These are phyloP conservation scores for Pseudomassariella vexata DNA, from an alignment of 2,329 filamentous ascomycete species.

Conservation along the genomic window DNA sequence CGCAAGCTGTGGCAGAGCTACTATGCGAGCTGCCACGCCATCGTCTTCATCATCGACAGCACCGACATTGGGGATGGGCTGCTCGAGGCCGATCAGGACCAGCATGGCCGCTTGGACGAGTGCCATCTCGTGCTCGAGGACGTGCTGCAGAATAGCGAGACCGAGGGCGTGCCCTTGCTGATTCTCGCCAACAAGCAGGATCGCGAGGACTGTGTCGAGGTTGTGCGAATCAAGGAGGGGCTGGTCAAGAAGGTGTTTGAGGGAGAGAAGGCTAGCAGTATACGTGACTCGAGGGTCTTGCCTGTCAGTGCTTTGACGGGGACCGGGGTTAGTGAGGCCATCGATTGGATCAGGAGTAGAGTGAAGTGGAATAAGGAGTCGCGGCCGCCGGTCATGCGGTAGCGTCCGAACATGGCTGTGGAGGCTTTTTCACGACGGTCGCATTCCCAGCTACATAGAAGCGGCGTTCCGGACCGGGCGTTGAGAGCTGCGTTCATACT, in stretches of 20 bases:
- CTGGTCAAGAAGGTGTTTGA: conserved; percentile 94
- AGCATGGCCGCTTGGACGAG: conserved; percentile 69
- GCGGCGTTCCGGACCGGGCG: conserved; percentile 3
- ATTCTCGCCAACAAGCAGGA: conserved; percentile 98
- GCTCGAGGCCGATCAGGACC: conserved; percentile 37
- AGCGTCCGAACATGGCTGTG: conserved; percentile 4
- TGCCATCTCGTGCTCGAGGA: conserved; percentile 85
- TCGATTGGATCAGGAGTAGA: conserved; percentile 91
- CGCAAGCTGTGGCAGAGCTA: conserved; percentile 94
- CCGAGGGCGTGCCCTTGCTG: conserved; percentile 84
- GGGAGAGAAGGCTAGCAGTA: conserved; percentile 78
- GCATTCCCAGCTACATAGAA: conserved; percentile 5
- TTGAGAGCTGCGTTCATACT: too few relatives aligned
- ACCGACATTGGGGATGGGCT: conserved; percentile 85
- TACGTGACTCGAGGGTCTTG: conserved; percentile 85
- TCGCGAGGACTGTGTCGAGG: conserved; percentile 93
- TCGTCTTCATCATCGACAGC: conserved; percentile 96
- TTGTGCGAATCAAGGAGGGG: conserved; percentile 94
- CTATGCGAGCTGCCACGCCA: conserved; percentile 89
- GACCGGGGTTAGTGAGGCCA: conserved; percentile 83
- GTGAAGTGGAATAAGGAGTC: conserved; percentile 97
- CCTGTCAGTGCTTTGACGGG: conserved; percentile 87
- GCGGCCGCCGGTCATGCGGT: conserved; percentile 88
- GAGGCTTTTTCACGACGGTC: conserved; percentile 11
- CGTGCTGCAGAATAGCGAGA: conserved; percentile 80